Base-by-base conservation (phyloP, 805 yeast genomes). In the Ogataea pini region DNA sequence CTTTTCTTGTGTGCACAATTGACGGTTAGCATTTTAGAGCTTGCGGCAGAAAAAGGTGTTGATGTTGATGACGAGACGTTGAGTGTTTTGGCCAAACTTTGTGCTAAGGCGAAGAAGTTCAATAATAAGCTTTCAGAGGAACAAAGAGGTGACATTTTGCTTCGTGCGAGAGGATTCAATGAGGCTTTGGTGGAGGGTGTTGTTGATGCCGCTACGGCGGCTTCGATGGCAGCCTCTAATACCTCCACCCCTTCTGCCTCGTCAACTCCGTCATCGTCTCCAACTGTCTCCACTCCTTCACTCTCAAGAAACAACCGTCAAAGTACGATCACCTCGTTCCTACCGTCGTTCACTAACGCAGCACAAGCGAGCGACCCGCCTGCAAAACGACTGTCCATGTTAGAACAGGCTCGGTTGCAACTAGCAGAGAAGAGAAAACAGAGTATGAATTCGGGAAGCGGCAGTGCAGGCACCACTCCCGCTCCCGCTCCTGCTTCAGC, bases 1-100 rank as follows among this genome's bases (percentile, higher is more conserved):
- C 69, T 88, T 38, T 76, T 76, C 20, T 78, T 89, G 1, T 89
- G 96, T 72, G 91, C 88, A 5, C 75, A 76, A 19, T 70, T 89
- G 40, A 85, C 87, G 4, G 76, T 82, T 43, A 76, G 78, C 36
- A 81, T 89, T 0, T 72, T 89, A 39, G 86, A 83, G 55, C 65
- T 86, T 37, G 87, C 90, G 0, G 65, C 69, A 25, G 83, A 80
- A 34, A 62, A 71, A 36, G 79, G 76, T 19, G 69, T 82, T 33
- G 61, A 75, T 10, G 72, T 85, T 24, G 72, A 85, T 17, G 83
- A 82, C 33, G 74, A 72, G 3, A 72, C 71, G 1, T 72, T 87
- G 40, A 72, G 84, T 10, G 75, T 75, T 18, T 64, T 78, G 37
- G 82, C 85, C 0, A 79, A 77, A 48, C 80, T 83, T 58, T 90